Evolutionary conservation across 441 rosid genomes (phyloP).

Genomic region (Euphorbia schlechtendalii): DNA sequence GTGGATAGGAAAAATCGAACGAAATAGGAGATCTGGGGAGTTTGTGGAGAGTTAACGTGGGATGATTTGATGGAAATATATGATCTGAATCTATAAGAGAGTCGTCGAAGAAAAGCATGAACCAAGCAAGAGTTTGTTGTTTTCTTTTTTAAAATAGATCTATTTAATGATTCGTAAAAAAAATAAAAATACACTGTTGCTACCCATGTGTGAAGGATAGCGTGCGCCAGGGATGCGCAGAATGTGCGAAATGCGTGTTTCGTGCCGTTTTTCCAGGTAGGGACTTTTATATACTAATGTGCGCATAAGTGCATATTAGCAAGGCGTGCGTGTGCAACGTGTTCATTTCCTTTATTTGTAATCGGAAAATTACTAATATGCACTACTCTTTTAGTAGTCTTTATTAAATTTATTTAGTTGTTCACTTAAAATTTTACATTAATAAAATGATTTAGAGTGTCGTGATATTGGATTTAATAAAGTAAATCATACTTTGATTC

Average conservation of each 20-base stretch:
- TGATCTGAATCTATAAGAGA: slow-evolving; percentile 33
- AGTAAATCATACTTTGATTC: no score
- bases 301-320: not conserved
- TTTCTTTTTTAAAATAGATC: not conserved
- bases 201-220: not conserved
- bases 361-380: no score
- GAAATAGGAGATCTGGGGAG: slow-evolving; percentile 10
- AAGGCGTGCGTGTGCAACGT: not conserved
- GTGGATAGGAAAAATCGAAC: not conserved
- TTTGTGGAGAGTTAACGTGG: slow-evolving; percentile 33
- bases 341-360: no score
- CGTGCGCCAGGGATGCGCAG: slow-evolving; percentile 5
- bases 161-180: not conserved
- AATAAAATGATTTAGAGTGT: no score
- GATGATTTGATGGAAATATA: slow-evolving; percentile 12
- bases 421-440: no score
- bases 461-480: no score
- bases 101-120: slow-evolving; percentile 29
- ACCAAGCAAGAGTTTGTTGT: slow-evolving; percentile 17
- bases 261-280: not conserved
- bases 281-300: not conserved
- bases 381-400: no score
- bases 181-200: not conserved
- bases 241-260: not conserved
- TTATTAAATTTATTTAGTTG: no score